Percentiles rank a stretch among this genome's conserved stretches.
These are phyloP conservation scores for Anaeramoeba flamelloides DNA, from an alignment of 78 protist species.

Conservation along the genomic window DNA sequence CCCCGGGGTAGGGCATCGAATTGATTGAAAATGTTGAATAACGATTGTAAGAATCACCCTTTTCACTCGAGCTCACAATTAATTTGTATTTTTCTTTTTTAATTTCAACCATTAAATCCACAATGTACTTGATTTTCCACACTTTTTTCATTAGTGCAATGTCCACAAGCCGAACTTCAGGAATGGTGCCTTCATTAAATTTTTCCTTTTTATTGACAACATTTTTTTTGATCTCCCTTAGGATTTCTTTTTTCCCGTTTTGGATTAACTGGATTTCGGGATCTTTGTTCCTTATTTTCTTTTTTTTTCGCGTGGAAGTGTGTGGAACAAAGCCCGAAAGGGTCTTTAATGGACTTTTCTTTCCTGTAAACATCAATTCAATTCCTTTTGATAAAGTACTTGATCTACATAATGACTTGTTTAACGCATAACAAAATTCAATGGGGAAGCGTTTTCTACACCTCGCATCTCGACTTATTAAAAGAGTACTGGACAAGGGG, in stretches of 20 bases:
- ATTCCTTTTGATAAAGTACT: not conserved
- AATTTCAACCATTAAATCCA: not conserved
- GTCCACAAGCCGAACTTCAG: not conserved
- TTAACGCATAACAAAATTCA: no score
- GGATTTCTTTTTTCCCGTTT: not conserved
- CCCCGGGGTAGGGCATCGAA: not conserved
- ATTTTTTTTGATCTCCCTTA: not conserved
- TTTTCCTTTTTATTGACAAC: not conserved
- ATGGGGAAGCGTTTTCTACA: no score
- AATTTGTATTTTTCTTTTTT: not conserved
- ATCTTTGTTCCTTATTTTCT: no score
- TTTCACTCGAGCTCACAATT: not conserved
- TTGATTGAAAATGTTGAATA: not conserved
- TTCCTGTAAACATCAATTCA: not conserved
- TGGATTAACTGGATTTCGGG: no score
- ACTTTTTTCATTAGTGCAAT: not conserved
- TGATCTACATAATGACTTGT: no score
- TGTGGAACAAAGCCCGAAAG: no score
- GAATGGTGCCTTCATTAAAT: not conserved
- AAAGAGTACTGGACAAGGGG: not conserved
- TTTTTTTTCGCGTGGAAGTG: no score
- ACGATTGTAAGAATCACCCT: not conserved
- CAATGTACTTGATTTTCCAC: not conserved
- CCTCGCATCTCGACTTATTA: not conserved
- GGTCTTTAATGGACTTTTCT: no score